Conservation (phyloP, 2,329 filamentous ascomycete species). For the Orbilia ellipsospora region DNA sequence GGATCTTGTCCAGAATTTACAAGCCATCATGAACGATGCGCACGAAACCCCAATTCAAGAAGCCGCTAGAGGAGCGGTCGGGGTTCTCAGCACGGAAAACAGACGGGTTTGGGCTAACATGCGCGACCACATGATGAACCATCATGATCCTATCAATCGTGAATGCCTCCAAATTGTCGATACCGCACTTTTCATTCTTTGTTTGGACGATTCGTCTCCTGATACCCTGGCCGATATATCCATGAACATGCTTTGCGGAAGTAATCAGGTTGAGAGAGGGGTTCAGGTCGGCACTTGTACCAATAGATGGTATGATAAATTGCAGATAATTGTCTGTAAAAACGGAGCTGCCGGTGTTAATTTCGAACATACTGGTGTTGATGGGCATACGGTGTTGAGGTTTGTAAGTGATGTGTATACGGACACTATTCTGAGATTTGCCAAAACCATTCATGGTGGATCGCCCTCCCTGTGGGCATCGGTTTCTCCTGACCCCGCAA, state of each 20-base stretch:
- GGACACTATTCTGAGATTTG: slow-evolving; percentile 95
- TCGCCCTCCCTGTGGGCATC: slow-evolving; percentile 93
- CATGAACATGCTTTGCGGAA: slow-evolving; percentile 98
- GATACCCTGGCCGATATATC: slow-evolving; percentile 83
- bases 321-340: slow-evolving; percentile 99
- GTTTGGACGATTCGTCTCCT: slow-evolving; percentile 91
- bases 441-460: slow-evolving; percentile 91
- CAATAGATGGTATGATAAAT: slow-evolving; percentile 98
- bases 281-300: slow-evolving; percentile 98
- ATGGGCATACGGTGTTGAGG: slow-evolving; percentile 94
- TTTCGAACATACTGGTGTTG: slow-evolving; percentile 97
- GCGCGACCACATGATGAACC: slow-evolving; percentile 85
- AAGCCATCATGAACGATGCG: slow-evolving; percentile 92
- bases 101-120: slow-evolving; percentile 94
- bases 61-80: slow-evolving; percentile 91
- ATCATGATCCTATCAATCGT: slow-evolving; percentile 87
- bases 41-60: slow-evolving; percentile 89
- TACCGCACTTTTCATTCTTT: slow-evolving; percentile 90
- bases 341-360: slow-evolving; percentile 99
- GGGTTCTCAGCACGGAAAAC: slow-evolving; percentile 95
- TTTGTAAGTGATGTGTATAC: slow-evolving; percentile 98
- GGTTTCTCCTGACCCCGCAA: slow-evolving; percentile 88
- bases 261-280: slow-evolving; percentile 87
- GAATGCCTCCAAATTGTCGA: slow-evolving; percentile 97
- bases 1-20: slow-evolving; percentile 88